Conservation (phyloP, 768 basidiomycete genomes). For the Trametes cinnabarina region DNA sequence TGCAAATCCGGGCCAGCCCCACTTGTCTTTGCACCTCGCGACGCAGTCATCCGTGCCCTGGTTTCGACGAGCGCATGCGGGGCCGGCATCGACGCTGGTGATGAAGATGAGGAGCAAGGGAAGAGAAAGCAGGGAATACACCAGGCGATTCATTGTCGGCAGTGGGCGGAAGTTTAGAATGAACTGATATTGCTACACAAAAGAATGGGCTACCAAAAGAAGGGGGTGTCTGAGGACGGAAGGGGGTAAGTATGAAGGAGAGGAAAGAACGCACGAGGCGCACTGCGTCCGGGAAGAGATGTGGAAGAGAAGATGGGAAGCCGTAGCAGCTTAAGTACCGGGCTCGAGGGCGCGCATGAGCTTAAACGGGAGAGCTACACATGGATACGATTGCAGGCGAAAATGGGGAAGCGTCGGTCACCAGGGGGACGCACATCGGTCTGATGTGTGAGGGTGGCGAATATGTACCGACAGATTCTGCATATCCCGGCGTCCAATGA, state of each 20-base stretch:
- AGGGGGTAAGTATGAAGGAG: neutral
- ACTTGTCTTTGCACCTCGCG: slow-evolving; percentile 23
- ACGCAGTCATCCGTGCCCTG: slow-evolving; percentile 22
- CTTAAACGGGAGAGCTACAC: neutral
- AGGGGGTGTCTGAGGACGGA: slow-evolving; percentile 7
- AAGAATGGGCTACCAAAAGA: slow-evolving; percentile 26
- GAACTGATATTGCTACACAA: neutral
- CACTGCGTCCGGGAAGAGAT: slow-evolving; percentile 19
- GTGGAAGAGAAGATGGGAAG: neutral
- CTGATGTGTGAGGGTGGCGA: neutral
- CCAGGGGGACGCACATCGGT: slow-evolving; percentile 14
- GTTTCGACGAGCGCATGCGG: slow-evolving; percentile 26
- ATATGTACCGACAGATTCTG: slow-evolving; percentile 19
- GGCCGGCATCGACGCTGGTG: slow-evolving; percentile 26
- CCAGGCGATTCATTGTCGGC: slow-evolving; percentile 26
- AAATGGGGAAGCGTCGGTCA: slow-evolving; percentile 17
- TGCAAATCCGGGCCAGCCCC: slow-evolving; percentile 41
- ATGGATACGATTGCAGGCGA: slow-evolving; percentile 4
- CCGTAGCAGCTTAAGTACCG: slow-evolving; percentile 1
- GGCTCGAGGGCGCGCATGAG: slow-evolving; percentile 1
- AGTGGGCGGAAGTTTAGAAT: neutral
- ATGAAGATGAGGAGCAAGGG: slow-evolving; percentile 21
- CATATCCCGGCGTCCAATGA: neutral
- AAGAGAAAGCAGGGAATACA: slow-evolving; percentile 25
- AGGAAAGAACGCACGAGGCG: slow-evolving; percentile 12